phyloP scores from a whole-genome alignment of 1,284 basidiomycete genomes.

The Volvariella surrecta region DNA sequence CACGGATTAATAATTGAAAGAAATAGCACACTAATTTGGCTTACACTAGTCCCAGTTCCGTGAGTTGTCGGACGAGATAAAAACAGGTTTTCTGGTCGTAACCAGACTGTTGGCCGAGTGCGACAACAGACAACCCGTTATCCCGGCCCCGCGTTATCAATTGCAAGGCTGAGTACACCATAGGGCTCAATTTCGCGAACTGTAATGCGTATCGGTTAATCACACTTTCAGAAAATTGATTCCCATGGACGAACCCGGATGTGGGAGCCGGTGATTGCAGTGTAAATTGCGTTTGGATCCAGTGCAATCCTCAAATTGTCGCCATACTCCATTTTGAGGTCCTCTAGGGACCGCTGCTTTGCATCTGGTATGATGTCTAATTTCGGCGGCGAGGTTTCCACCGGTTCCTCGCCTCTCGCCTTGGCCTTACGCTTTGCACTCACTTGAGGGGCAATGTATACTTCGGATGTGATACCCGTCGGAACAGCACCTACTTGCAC shows the following conservation, averaged over 20 bases:
- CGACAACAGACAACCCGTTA: conserved; percentile 68
- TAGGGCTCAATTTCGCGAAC: conserved; percentile 72
- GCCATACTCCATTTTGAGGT: conserved; percentile 47
- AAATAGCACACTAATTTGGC: conserved; percentile 16
- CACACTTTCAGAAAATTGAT: background rate
- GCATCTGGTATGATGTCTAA: conserved; percentile 49
- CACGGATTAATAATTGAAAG: background rate
- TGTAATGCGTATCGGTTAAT: conserved; percentile 19
- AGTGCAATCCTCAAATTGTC: conserved; percentile 66
- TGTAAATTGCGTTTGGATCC: conserved; percentile 64
- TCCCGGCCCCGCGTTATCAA: conserved; percentile 75
- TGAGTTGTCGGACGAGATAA: conserved; percentile 71
- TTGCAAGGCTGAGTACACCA: conserved; percentile 84
- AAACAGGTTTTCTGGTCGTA: conserved; percentile 89
- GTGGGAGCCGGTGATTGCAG: conserved; percentile 77
- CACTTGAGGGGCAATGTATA: conserved; percentile 67
- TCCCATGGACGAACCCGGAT: conserved; percentile 44
- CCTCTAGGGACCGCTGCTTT: conserved; percentile 39
- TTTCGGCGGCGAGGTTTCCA: conserved; percentile 31
- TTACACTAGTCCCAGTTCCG: conserved; percentile 68
- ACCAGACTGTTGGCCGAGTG: conserved; percentile 69
- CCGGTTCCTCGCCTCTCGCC: conserved; percentile 40
- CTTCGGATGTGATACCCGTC: conserved; percentile 46
- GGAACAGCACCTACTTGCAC: conserved; percentile 64
- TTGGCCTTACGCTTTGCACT: conserved; percentile 56